Percentiles rank a stretch among this genome's conserved stretches.
phyloP scores from a whole-genome alignment of 768 basidiomycete genomes.

The Boletus huronensis region DNA sequence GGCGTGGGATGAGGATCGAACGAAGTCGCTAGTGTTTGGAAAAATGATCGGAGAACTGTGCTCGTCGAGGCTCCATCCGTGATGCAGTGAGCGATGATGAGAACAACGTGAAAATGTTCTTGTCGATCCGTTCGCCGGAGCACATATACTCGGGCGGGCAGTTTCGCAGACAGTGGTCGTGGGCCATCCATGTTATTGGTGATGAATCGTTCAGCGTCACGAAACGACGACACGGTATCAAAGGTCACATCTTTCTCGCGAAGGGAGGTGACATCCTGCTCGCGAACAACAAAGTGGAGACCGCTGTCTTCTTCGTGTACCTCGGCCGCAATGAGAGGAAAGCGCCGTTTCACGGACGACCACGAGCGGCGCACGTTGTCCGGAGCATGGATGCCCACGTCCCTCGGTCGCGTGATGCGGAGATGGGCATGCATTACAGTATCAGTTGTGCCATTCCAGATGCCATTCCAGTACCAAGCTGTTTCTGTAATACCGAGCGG shows the following conservation, averaged over 20 bases:
- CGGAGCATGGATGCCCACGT: conserved; percentile 18
- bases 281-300: conserved; percentile 39
- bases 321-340: conserved; percentile 43
- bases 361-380: conserved; percentile 41
- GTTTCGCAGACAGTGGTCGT: conserved; percentile 7
- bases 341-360: conserved; percentile 44
- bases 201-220: conserved; percentile 35
- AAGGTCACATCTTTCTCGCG: conserved; percentile 37
- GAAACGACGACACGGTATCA: conserved; percentile 32
- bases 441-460: conserved; percentile 43
- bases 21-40: conserved; percentile 1
- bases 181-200: conserved; percentile 33
- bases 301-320: conserved; percentile 14
- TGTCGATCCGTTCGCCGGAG: conserved; percentile 38
- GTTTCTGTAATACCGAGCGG: conserved; percentile 37
- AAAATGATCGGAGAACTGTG: conserved; percentile 3
- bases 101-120: conserved; percentile 39
- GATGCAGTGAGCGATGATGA: conserved; percentile 42
- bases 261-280: conserved; percentile 27
- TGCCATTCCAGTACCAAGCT: conserved; percentile 33
- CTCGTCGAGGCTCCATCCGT: not conserved
- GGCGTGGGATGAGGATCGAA: not conserved
- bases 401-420: not conserved
- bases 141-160: conserved; percentile 41
- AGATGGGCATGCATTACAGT: conserved; percentile 38